These are phyloP conservation scores for Axilococcus clingmanii DNA, from an alignment of 139 green algal genomes.

Conservation along the genomic window DNA sequence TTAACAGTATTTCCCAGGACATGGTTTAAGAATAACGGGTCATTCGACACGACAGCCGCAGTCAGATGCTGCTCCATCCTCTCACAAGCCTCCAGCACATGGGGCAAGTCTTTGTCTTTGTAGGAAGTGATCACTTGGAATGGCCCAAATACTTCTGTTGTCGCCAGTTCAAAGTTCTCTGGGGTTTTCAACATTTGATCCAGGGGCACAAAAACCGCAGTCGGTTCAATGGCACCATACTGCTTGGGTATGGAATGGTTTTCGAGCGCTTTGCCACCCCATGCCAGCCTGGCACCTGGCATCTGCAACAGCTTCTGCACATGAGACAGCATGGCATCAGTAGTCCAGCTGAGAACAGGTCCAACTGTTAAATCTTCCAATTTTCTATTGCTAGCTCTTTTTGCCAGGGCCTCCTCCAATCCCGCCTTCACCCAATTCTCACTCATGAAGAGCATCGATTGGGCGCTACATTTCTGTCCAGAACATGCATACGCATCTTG, in stretches of 20 bases:
- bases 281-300: constrained; percentile 66
- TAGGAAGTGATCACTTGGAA: constrained; percentile 91
- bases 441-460: constrained; percentile 94
- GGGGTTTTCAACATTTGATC: constrained; percentile 44
- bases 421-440: constrained; percentile 43
- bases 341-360: constrained; percentile 87
- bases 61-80: constrained; percentile 89
- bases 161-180: constrained; percentile 63
- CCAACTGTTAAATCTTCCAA: constrained; percentile 84
- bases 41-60: constrained; percentile 68
- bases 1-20: constrained; percentile 93
- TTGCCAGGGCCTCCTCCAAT: constrained; percentile 58
- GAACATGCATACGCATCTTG: constrained; percentile 94
- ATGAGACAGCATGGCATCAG: constrained; percentile 71
- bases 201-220: constrained; percentile 88
- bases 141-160: constrained; percentile 94
- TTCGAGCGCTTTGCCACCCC: constrained; percentile 70
- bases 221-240: constrained; percentile 92
- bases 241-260: constrained; percentile 78
- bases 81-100: constrained; percentile 80
- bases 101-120: constrained; percentile 50
- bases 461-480: constrained; percentile 96
- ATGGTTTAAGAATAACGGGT: constrained; percentile 45
- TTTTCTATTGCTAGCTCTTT: constrained; percentile 43
- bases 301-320: constrained; percentile 64